phyloP scores from a whole-genome alignment of 2,329 filamentous ascomycete genomes.

The Alternaria ethzedia region DNA sequence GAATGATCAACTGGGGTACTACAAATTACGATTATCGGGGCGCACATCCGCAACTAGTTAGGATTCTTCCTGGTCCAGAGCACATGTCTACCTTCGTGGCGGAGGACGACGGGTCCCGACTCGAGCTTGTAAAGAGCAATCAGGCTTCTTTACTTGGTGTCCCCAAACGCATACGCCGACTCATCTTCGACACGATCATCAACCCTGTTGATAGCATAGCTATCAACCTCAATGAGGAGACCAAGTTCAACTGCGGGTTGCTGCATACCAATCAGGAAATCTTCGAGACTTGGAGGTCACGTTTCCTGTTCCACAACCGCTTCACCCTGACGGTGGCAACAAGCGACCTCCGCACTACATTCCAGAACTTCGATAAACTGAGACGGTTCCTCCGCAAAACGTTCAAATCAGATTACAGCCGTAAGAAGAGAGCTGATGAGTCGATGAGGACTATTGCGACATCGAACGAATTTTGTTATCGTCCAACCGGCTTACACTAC shows the following conservation, averaged over 20 bases:
- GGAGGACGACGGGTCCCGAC: background rate
- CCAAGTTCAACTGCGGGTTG: background rate
- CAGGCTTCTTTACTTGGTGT: background rate
- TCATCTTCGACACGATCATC: background rate
- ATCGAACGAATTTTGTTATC: background rate
- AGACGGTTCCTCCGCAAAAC: background rate
- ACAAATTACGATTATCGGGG: background rate
- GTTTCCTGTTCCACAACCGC: background rate
- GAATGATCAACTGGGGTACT: background rate
- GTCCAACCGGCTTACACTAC: background rate
- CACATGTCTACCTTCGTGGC: background rate
- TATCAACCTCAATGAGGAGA: background rate
- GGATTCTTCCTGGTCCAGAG: background rate
- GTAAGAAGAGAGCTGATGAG: background rate
- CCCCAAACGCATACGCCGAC: background rate
- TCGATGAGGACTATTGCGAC: background rate
- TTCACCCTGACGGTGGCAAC: background rate
- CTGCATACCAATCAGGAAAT: background rate
- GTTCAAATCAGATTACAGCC: background rate
- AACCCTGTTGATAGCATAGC: background rate
- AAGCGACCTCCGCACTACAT: background rate
- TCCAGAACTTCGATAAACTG: background rate
- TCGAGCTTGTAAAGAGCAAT: background rate
- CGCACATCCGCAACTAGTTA: background rate
- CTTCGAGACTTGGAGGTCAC: background rate